Evolutionary conservation across 805 yeast species (phyloP).

Genomic region (Lipomyces sp.): DNA sequence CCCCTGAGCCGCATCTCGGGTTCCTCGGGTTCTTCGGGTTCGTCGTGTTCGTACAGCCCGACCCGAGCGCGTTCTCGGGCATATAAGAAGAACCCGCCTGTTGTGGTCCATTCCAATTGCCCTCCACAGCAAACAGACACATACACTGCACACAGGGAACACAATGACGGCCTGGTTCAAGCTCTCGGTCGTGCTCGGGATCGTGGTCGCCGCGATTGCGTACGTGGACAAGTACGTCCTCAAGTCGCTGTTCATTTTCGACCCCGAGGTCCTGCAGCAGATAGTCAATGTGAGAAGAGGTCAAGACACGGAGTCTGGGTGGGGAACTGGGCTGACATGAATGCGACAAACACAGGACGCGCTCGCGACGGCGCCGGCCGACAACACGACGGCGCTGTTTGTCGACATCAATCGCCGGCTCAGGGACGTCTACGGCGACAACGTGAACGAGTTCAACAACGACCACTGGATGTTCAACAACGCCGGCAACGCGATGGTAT

Average conservation of each 20-base stretch:
- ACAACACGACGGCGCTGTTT: conserved; percentile 59
- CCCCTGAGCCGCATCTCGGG: no score
- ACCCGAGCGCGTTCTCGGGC: no score
- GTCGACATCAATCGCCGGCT: conserved; percentile 57
- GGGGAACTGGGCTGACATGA: neutral
- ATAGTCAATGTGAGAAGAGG: conserved; percentile 45
- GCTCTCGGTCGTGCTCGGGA: conserved; percentile 14
- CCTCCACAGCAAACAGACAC: no score
- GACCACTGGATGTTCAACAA: conserved; percentile 95
- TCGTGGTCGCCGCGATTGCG: conserved; percentile 7
- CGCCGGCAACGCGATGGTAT: conserved; percentile 94
- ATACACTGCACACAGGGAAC: no score
- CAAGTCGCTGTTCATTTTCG: conserved; percentile 69
- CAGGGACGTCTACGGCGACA: conserved; percentile 64
- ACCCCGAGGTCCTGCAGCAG: conserved; percentile 55
- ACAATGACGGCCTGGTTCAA: conserved; percentile 9
- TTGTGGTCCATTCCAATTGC: no score
- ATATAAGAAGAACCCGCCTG: no score
- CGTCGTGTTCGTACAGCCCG: no score
- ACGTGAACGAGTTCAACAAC: conserved; percentile 65
- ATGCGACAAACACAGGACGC: conserved; percentile 7
- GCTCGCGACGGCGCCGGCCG: conserved; percentile 38
- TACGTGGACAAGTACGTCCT: conserved; percentile 56
- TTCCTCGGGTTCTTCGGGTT: no score
- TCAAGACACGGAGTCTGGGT: neutral